Percentiles rank a stretch among this genome's conserved stretches.
Evolutionary conservation across 1,284 basidiomycete genomes (phyloP).

Genomic region (Cutaneotrichosporon spelunceum): DNA sequence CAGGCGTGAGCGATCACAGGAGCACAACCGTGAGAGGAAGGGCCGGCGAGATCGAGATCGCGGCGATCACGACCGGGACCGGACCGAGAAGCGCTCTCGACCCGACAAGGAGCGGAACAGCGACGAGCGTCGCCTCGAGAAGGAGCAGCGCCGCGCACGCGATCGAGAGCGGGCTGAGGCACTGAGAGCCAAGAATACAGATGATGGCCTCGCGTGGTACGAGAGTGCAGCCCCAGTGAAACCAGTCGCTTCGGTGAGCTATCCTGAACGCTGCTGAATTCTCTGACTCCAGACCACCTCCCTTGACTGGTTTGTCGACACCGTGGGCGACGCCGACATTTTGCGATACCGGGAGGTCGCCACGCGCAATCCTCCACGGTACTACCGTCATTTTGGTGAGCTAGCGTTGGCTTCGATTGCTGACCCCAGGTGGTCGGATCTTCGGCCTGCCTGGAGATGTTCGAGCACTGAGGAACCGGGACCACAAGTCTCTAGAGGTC

Average conservation of each 20-base stretch:
- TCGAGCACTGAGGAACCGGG: constrained; percentile 29
- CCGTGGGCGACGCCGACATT: constrained; percentile 34
- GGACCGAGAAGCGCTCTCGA: not conserved
- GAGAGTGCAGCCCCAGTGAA: constrained; percentile 18
- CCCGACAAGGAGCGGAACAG: constrained; percentile 9
- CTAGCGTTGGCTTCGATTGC: not conserved
- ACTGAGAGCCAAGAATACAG: constrained; percentile 15
- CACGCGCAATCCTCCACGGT: constrained; percentile 30
- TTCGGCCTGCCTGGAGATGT: constrained; percentile 30
- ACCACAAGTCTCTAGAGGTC: constrained; percentile 32
- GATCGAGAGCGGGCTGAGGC: constrained; percentile 16
- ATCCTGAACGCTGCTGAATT: not conserved
- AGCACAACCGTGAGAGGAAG: not conserved
- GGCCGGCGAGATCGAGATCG: constrained; percentile 4
- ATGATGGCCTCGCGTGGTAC: constrained; percentile 3
- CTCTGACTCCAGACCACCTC: constrained; percentile 18
- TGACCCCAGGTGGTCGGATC: constrained; percentile 28
- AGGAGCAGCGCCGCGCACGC: constrained; percentile 17
- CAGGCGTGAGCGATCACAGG: constrained; percentile 1
- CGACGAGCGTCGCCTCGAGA: constrained; percentile 20
- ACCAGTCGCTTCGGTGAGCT: constrained; percentile 13
- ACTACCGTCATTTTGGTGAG: constrained; percentile 32
- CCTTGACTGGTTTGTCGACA: constrained; percentile 32
- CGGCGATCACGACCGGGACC: constrained; percentile 9
- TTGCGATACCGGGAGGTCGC: constrained; percentile 26